Percentiles rank a stretch among this genome's conserved stretches.
phyloP scores from a whole-genome alignment of 192 early-diverging fungal species.

The Coemansia sp. region DNA sequence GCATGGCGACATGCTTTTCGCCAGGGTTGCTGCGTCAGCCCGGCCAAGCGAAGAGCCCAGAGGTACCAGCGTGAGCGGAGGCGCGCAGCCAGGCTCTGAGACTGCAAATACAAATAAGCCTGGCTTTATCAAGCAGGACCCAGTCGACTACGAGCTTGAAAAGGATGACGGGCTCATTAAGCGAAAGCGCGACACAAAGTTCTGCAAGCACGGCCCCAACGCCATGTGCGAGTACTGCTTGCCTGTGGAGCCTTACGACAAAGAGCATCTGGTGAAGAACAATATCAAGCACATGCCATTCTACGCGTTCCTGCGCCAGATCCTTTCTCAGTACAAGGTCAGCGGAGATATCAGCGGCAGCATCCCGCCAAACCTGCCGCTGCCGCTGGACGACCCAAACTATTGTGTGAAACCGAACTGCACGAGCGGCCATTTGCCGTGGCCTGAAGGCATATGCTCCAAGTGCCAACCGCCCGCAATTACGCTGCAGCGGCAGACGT shows the following conservation, averaged over 20 bases:
- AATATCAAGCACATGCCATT: conserved; percentile 98
- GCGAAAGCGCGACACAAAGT: conserved; percentile 73
- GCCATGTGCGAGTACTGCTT: conserved; percentile 53
- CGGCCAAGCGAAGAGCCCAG: conserved; percentile 28
- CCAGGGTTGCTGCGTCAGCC: conserved; percentile 27
- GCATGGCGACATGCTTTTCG: conserved; percentile 50
- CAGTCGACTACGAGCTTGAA: conserved; percentile 80
- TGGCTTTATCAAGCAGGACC: conserved; percentile 58
- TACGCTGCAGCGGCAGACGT: conserved; percentile 85
- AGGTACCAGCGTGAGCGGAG: not conserved
- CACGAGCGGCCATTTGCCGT: conserved; percentile 79
- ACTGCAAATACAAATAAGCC: conserved; percentile 7
- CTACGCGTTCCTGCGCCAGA: conserved; percentile 83
- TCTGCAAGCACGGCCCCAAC: conserved; percentile 61
- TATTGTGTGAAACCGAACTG: conserved; percentile 83
- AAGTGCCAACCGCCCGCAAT: conserved; percentile 97
- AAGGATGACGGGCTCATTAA: conserved; percentile 83
- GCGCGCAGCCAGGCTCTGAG: not conserved
- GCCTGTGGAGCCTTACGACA: conserved; percentile 80
- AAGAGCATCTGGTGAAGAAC: conserved; percentile 82
- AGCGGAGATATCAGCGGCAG: conserved; percentile 49
- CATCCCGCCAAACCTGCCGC: conserved; percentile 60
- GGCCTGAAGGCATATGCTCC: conserved; percentile 94
- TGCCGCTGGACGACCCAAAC: conserved; percentile 85
- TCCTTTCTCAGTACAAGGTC: conserved; percentile 71